Evolutionary conservation across 164 flowering plant genomes (phyloP).

Genomic region (Magnolia sinica): DNA sequence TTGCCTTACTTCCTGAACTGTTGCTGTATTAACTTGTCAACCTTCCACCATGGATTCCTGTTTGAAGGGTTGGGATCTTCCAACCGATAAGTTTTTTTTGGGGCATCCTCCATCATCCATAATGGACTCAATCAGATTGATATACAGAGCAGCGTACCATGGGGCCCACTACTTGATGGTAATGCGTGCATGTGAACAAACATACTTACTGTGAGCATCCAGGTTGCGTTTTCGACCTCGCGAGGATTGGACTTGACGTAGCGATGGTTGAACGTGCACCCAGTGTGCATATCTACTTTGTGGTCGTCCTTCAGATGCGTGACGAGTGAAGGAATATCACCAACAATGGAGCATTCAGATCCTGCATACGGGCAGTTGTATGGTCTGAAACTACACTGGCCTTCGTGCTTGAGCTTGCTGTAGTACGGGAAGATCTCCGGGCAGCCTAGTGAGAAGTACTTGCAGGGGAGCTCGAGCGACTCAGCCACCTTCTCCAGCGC

Average conservation of each 20-base stretch:
- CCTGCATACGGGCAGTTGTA: conserved; percentile 64
- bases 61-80: too few relatives aligned
- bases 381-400: conserved; percentile 48
- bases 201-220: conserved; percentile 84
- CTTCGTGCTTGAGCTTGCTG: conserved; percentile 56
- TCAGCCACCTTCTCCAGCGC: conserved; percentile 62
- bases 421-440: conserved; percentile 50
- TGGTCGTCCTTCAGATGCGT: conserved; percentile 88
- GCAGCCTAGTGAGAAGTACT: conserved; percentile 43
- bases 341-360: conserved; percentile 80
- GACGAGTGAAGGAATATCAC: conserved; percentile 83
- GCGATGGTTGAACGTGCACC: conserved; percentile 90
- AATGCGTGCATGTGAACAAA: neutral
- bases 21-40: too few relatives aligned
- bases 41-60: too few relatives aligned
- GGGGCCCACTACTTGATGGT: too few relatives aligned
- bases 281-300: conserved; percentile 96
- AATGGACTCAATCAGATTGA: too few relatives aligned
- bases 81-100: too few relatives aligned
- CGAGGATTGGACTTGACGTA: conserved; percentile 94
- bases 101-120: too few relatives aligned
- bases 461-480: conserved; percentile 57
- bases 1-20: too few relatives aligned
- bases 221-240: conserved; percentile 90
- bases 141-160: too few relatives aligned